Percentiles rank a stretch among this genome's conserved stretches.
Conservation (phyloP, 2,329 filamentous ascomycete species). For the Hymenoscyphus linearis region DNA sequence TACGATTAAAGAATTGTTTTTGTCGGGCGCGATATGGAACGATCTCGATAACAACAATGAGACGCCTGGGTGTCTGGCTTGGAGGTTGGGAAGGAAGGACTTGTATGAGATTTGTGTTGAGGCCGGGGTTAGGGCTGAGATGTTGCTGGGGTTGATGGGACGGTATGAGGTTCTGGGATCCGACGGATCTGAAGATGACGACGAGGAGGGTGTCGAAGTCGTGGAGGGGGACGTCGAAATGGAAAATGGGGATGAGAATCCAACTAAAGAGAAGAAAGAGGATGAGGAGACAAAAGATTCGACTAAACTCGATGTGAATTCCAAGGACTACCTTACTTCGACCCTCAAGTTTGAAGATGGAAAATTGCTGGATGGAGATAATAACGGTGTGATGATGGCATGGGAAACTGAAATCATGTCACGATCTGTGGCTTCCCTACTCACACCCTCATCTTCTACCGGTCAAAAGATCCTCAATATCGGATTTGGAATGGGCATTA, state of each 20-base stretch:
- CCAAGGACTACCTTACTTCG: conserved; percentile 63
- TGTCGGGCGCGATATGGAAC: conserved; percentile 95
- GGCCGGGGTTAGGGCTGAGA: conserved; percentile 84
- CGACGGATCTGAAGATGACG: conserved; percentile 42
- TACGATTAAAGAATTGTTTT: conserved; percentile 70
- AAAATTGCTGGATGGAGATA: conserved; percentile 66
- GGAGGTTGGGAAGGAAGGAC: conserved; percentile 58
- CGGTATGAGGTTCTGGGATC: conserved; percentile 68
- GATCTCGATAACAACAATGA: conserved; percentile 81
- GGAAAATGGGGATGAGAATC: conserved; percentile 17
- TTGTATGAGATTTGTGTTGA: conserved; percentile 82
- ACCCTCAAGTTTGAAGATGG: conserved; percentile 58
- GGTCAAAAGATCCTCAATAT: conserved; percentile 76
- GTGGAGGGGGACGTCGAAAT: conserved; percentile 30
- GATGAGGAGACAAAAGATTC: conserved; percentile 16
- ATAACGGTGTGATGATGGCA: conserved; percentile 90
- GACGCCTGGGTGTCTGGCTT: conserved; percentile 85
- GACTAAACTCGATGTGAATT: conserved; percentile 45
- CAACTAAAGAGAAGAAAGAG: conserved; percentile 8
- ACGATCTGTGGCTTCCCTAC: conserved; percentile 63
- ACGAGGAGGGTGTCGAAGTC: conserved; percentile 29
- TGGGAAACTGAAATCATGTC: conserved; percentile 89
- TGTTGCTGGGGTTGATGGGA: conserved; percentile 76
- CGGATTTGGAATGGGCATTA: conserved; percentile 87
- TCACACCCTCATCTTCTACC: conserved; percentile 39